A percentile compares a stretch with the other conserved stretches of the same genome.
These are phyloP conservation scores for Casaregolazyma suthepensis DNA, from an alignment of 1,139 yeast species.

Conservation along the genomic window DNA sequence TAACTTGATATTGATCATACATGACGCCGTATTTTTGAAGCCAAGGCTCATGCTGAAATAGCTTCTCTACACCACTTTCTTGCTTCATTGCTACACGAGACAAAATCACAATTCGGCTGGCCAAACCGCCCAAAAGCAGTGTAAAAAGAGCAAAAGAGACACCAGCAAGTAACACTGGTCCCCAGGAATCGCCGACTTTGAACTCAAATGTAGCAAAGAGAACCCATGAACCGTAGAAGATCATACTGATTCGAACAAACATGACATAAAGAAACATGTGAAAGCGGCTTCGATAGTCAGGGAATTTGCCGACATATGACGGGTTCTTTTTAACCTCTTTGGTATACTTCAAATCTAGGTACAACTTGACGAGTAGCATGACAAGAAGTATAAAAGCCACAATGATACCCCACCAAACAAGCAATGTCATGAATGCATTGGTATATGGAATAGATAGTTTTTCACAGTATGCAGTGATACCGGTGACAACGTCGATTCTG, in stretches of 20 bases:
- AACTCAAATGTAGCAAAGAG: slow-evolving; percentile 31
- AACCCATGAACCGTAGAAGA: slow-evolving; percentile 32
- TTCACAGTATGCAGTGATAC: slow-evolving; percentile 29
- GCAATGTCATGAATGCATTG: slow-evolving; percentile 31
- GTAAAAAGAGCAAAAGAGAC: slow-evolving; percentile 28
- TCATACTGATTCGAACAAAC: slow-evolving; percentile 25
- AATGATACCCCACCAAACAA: slow-evolving; percentile 31
- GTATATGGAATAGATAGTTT: slow-evolving; percentile 29
- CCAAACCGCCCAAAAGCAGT: slow-evolving; percentile 20
- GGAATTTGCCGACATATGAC: slow-evolving; percentile 1
- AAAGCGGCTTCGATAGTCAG: slow-evolving; percentile 8
- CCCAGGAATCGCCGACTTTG: slow-evolving; percentile 32
- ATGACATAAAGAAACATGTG: slow-evolving; percentile 15
- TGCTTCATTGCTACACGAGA: slow-evolving; percentile 24
- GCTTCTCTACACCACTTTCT: slow-evolving; percentile 22
- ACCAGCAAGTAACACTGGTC: slow-evolving; percentile 28
- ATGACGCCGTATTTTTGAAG: slow-evolving; percentile 29
- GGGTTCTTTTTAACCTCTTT: slow-evolving; percentile 4
- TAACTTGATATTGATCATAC: slow-evolving; percentile 30
- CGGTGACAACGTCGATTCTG: slow-evolving; percentile 24
- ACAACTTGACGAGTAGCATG: slow-evolving; percentile 21
- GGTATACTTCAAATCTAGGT: slow-evolving; percentile 22
- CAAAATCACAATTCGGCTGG: slow-evolving; percentile 24
- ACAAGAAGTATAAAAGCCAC: slow-evolving; percentile 22
- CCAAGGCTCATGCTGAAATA: slow-evolving; percentile 31